Evolutionary conservation across 805 yeast genomes (phyloP), one percentile per base, ranked within the genome.

Genomic region (Wickerhamiella sorbophila): DNA sequence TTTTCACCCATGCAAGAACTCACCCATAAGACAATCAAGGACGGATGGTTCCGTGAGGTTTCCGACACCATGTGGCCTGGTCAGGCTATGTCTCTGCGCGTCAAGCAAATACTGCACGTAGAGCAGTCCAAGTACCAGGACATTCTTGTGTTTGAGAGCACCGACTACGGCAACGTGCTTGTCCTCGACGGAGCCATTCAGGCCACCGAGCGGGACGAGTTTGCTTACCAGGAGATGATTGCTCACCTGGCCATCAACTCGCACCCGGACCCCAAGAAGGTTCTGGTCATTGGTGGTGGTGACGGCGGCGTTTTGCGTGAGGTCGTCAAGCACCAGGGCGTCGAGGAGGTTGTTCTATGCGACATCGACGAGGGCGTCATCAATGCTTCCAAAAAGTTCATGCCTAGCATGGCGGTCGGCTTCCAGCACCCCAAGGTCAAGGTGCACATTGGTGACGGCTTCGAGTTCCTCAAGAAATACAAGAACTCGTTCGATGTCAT

Each of bases 51-150:
- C 68, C 77, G 88, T 56, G 98, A 88, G 65, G 71, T 82, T 61
- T 82, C 94, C 52, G 84, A 87, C 63, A 83, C 94, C 59, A 81
- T 85, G 84, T 88, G 95, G 94, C 97, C 98, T 24, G 98, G 98
- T 51, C 95, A 87, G 71, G 97, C 96, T 52, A 79, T 91, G 91
- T 74, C 86, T 40, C 70, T 88, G 53, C 74, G 77, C 50, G 97
- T 88, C 44, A 85, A 88, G 52, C 77, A 86, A 63, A 74, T 88
- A 41, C 71, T 88, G 51, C 86, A 82, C 65, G 80, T 74, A 48
- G 94, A 80, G 61, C 72, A 79, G 63, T 83, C 95, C 46, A 73
- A 78, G 63, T 88, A 81, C 64, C 98, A 88, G 69, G 97, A 88
- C 58, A 87, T 88, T 16, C 69, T 88, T 44, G 91, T 91, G 41